phyloP scores from a whole-genome alignment of 169 alveolate species.

The Plasmodium coatneyi region DNA sequence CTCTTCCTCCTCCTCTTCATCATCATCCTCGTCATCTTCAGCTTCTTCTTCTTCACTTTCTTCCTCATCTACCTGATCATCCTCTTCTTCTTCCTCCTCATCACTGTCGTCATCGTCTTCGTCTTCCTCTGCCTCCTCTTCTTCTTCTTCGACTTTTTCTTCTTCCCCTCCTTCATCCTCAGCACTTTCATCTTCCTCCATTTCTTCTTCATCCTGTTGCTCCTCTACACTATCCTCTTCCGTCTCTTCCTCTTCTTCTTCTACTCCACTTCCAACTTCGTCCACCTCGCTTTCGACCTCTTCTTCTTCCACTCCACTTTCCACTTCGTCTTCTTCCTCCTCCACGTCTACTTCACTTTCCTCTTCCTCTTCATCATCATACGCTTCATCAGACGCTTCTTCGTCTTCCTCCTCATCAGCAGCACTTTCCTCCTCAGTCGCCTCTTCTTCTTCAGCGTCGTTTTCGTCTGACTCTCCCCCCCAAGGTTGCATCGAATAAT shows the following conservation, averaged over 20 bases:
- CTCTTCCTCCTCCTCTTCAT: no score
- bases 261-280: neutral
- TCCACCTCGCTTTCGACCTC: neutral
- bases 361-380: neutral
- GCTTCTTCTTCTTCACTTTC: neutral
- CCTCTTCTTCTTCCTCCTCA: slow-evolving; percentile 7
- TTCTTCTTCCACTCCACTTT: neutral
- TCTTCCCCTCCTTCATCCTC: neutral
- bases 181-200: neutral
- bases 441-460: neutral
- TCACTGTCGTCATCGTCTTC: neutral
- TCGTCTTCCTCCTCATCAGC: no score
- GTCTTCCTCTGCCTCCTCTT: neutral
- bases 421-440: neutral
- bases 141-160: neutral
- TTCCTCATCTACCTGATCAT: neutral
- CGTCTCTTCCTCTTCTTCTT: neutral
- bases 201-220: neutral
- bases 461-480: neutral
- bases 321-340: neutral
- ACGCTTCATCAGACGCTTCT: no score
- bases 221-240: neutral
- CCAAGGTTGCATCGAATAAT: no score
- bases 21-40: no score
- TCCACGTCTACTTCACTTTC: no score